Evolutionary conservation across 345 rosid species (phyloP), one percentile per base, ranked within the genome.

Genomic region (Brassica carinata): DNA sequence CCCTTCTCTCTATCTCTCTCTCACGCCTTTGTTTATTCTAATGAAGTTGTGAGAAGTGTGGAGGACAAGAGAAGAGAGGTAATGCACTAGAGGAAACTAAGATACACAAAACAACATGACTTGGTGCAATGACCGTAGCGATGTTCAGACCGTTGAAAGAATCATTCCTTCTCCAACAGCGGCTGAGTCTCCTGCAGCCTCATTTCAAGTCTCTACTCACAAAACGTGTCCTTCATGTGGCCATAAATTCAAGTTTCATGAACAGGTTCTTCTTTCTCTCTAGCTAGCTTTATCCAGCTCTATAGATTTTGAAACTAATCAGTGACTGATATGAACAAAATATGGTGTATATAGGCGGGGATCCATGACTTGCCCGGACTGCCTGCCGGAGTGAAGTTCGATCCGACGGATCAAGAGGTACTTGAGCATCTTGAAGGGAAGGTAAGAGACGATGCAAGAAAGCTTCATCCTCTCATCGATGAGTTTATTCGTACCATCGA

Each of bases 381-480:
- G 55, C 99, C 99, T 7, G 97, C 99, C 0, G 99, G 99, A 62
- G 98, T 95, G 83, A 95, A 91, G 89, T 95, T 95, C 34, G 99
- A 96, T 84, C 99, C 99, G 23, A 93, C 97, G 2, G 99, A 96
- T 87, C 98, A 93, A 80, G 99, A 96, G 86, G 88, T 96, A 58
- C 87, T 96, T 14, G 98, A 91, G 71, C 99, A 96, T 84, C 85
- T 96, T 77, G 99, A 96, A 63, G 99, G 92, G 27, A 96, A 89
- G 87, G 97, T 90, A 59, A 80, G 91, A 78, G 81, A 84, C 18
- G 98, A 96, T 81, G 84, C 84, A 70, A 83, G 86, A 18, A 89
- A 89, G 85, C 91, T 89, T 68, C 99, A 96, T 63, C 99, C 97
- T 76, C 91, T 92, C 4, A 90, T 93, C 0, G 98, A 93, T 83